phyloP scores from a whole-genome alignment of 768 basidiomycete genomes.

The Lentinus tigrinus region DNA sequence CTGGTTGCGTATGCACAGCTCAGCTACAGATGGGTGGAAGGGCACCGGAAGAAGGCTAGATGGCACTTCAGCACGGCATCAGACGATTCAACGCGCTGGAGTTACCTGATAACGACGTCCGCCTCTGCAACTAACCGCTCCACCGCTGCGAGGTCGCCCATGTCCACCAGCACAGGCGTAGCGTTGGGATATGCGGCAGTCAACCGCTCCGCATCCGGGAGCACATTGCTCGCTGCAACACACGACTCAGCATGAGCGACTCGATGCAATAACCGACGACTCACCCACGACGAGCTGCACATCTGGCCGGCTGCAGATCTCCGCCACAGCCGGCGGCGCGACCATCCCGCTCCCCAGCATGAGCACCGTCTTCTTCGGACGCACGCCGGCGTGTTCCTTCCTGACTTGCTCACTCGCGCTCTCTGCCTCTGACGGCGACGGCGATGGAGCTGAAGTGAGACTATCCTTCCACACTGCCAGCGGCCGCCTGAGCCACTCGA shows the following conservation, averaged over 20 bases:
- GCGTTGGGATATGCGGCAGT: constrained; percentile 49
- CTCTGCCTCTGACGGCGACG: neutral
- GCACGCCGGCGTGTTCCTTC: neutral
- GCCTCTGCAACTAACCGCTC: constrained; percentile 53
- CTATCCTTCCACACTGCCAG: constrained; percentile 44
- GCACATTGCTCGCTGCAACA: constrained; percentile 68
- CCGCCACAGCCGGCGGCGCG: constrained; percentile 81
- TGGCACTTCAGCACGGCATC: neutral
- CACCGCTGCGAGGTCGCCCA: constrained; percentile 47
- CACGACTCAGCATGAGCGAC: neutral
- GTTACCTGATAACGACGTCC: constrained; percentile 85
- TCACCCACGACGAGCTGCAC: constrained; percentile 76
- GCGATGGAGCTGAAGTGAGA: neutral
- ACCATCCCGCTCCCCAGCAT: constrained; percentile 96
- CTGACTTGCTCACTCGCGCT: neutral
- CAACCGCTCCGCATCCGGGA: constrained; percentile 53
- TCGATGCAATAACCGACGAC: too few species aligned
- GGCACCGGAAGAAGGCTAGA: constrained; percentile 75
- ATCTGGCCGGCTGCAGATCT: constrained; percentile 61
- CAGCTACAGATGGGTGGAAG: constrained; percentile 70
- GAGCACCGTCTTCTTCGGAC: constrained; percentile 63
- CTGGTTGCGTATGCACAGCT: constrained; percentile 62
- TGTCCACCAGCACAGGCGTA: constrained; percentile 56
- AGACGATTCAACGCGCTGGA: neutral
- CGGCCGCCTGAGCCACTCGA: constrained; percentile 56